Base-by-base conservation (phyloP, 257 asterid species). In the Lithospermum erythrorhizon region DNA sequence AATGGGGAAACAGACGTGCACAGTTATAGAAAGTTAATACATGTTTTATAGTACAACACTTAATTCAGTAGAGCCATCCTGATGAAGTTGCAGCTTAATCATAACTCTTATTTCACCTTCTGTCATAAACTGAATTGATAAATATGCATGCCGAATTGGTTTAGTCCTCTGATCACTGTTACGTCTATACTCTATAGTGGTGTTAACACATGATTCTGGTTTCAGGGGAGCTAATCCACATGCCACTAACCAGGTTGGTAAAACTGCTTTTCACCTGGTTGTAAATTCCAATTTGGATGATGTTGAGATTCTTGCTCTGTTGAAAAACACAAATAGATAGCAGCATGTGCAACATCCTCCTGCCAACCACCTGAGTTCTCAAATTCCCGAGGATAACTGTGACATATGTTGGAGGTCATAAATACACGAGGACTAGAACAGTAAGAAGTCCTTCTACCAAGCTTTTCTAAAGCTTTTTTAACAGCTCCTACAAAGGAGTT, bases 141-240 rank as follows among this genome's bases (percentile, higher is more conserved):
- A 35, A 35, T 35, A 8, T 35, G 47, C 11, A 35, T 35, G 47
- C 14, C 47, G 9, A 35, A 35, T 35, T 35, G 14, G 47, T 3
- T 35, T 35, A 9, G 47, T 35, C 47, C 15, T 0, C 32, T 27
- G 32, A 27, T 27, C 6, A 7, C 5, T 27, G 32, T 27, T 27
- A 0, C 2, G 32, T 27, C 6, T 2, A 7, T 49, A 41, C 7
- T 27, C 6, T 2, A 7, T 49, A 41, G 41, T 16, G 58, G 57
- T 25, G 45, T 21, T 25, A 51, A 55, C 63, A 47, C 65, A n/a
- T 65, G 17, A 27, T 45, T 61, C 29, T 45, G 20, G 37, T 63
- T 41, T 52, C 83, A 90, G 98, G 82, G 98, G 98, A 55, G 94
- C 94, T 55, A 75, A 82, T 73, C 82, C 94, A 11, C 78, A 71